Evolutionary conservation across 768 basidiomycete species (phyloP).

Genomic region (Tylopilus felleus): DNA sequence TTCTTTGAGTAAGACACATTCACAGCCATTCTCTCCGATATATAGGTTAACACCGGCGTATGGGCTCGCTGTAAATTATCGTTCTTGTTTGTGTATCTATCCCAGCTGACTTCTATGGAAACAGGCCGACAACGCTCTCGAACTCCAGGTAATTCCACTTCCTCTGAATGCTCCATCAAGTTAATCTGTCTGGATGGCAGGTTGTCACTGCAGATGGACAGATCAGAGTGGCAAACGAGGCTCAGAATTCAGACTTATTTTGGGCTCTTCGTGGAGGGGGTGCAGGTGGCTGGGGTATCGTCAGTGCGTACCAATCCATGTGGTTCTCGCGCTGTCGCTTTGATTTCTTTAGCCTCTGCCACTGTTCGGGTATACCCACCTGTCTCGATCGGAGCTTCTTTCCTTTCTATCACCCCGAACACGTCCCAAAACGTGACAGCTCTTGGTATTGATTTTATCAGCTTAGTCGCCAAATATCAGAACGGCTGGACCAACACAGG

Average conservation of each 20-base stretch:
- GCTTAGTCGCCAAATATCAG: slow-evolving; percentile 18
- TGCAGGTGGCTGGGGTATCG: slow-evolving; percentile 48
- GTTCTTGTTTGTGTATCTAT: neutral
- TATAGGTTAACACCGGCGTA: slow-evolving; percentile 34
- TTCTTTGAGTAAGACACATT: neutral
- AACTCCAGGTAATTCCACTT: slow-evolving; percentile 34
- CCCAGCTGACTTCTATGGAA: neutral
- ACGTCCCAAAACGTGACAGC: slow-evolving; percentile 5
- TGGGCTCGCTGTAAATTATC: slow-evolving; percentile 38
- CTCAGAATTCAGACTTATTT: slow-evolving; percentile 45
- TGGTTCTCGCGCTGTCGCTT: neutral
- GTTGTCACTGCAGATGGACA: slow-evolving; percentile 42
- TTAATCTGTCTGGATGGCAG: neutral
- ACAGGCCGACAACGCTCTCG: slow-evolving; percentile 46
- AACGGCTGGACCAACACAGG: slow-evolving; percentile 11
- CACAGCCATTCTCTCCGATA: neutral
- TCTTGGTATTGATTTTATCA: slow-evolving; percentile 18
- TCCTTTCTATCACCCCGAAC: slow-evolving; percentile 10
- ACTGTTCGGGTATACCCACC: slow-evolving; percentile 14
- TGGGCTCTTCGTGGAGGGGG: slow-evolving; percentile 55
- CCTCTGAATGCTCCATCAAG: too few relatives aligned
- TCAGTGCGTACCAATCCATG: slow-evolving; percentile 25
- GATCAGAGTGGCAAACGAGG: slow-evolving; percentile 37
- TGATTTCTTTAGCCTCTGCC: slow-evolving; percentile 12
- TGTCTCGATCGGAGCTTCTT: slow-evolving; percentile 10